Evolutionary conservation across 768 basidiomycete genomes (phyloP).

Genomic region (Russula virescens): DNA sequence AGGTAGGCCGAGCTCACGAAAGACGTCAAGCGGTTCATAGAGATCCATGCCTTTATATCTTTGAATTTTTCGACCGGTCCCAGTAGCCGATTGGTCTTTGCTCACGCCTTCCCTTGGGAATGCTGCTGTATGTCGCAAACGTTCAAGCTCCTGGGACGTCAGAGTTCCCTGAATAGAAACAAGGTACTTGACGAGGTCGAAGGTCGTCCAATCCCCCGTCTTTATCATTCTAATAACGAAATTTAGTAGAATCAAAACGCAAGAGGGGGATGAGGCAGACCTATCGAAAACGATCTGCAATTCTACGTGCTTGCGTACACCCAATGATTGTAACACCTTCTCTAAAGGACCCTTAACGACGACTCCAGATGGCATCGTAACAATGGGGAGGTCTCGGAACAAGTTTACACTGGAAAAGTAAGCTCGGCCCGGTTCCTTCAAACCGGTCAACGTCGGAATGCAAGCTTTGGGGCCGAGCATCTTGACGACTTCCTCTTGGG

Average conservation of each 20-base stretch:
- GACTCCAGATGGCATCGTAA: slow-evolving; percentile 59
- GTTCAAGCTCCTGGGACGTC: slow-evolving; percentile 49
- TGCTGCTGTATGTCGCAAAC: slow-evolving; percentile 59
- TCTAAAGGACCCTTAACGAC: slow-evolving; percentile 66
- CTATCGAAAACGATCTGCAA: slow-evolving; percentile 90
- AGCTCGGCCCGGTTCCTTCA: slow-evolving; percentile 62
- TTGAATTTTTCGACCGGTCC: slow-evolving; percentile 32
- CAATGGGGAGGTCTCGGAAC: slow-evolving; percentile 84
- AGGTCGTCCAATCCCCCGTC: slow-evolving; percentile 84
- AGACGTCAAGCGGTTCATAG: slow-evolving; percentile 75
- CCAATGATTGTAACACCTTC: slow-evolving; percentile 62
- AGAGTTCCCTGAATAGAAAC: slow-evolving; percentile 69
- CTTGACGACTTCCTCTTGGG: slow-evolving; percentile 39
- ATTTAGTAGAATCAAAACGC: background rate
- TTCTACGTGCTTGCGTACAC: slow-evolving; percentile 88
- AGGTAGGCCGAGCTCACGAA: slow-evolving; percentile 70
- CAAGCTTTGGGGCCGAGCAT: slow-evolving; percentile 42
- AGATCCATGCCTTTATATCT: slow-evolving; percentile 66
- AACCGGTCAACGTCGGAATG: slow-evolving; percentile 55
- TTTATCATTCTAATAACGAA: slow-evolving; percentile 65
- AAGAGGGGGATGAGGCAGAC: slow-evolving; percentile 32
- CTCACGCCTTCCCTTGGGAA: slow-evolving; percentile 55
- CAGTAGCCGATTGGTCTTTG: slow-evolving; percentile 24
- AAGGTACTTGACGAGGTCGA: slow-evolving; percentile 82
- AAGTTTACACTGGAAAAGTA: slow-evolving; percentile 85